Evolutionary conservation across 208 protist species (phyloP).

Genomic region (Tritrichomonas musculus): DNA sequence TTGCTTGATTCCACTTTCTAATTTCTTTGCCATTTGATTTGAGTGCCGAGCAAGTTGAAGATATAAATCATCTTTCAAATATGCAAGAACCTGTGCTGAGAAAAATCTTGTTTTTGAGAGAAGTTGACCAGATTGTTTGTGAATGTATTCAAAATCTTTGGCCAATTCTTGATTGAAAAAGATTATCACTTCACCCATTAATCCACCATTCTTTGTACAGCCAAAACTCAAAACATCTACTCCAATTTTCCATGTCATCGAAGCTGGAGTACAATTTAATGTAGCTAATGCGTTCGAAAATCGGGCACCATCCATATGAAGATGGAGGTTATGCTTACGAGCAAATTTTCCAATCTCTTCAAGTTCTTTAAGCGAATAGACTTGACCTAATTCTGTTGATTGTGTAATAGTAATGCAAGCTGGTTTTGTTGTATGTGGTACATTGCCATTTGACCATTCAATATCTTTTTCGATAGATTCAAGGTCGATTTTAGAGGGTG

Average conservation of each 20-base stretch:
- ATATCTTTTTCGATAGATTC: not conserved
- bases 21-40: not conserved
- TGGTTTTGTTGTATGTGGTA: not conserved
- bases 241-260: not conserved
- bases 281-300: not conserved
- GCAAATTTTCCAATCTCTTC: not conserved
- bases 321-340: not conserved
- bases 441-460: not conserved
- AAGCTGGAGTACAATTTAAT: not conserved
- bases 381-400: not conserved
- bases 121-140: not conserved
- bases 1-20: not conserved
- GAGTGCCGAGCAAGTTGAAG: not conserved
- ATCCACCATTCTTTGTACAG: not conserved
- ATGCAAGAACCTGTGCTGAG: not conserved
- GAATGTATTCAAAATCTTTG: not conserved
- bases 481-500: not conserved
- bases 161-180: not conserved
- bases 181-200: not conserved
- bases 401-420: not conserved
- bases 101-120: conserved; percentile 20
- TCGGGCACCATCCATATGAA: conserved; percentile 4
- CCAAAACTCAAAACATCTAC: not conserved
- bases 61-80: not conserved
- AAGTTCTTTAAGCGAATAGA: not conserved